Evolutionary conservation across 1,139 yeast species (phyloP).

Genomic region (Yamadazyma atlantica): DNA sequence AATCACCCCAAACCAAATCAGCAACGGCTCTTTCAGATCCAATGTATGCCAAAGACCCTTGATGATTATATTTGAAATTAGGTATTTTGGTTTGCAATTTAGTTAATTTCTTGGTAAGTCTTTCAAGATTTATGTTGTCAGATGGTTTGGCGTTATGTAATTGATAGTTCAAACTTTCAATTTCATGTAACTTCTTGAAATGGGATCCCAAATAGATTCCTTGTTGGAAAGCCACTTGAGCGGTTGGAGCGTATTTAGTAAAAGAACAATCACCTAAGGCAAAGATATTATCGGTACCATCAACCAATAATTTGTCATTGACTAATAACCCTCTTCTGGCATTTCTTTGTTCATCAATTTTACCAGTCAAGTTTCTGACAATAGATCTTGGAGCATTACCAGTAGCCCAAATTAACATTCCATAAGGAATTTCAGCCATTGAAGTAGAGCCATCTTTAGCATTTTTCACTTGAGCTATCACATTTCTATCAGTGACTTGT

Average conservation of each 20-base stretch:
- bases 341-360: slow-evolving; percentile 78
- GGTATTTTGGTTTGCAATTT: slow-evolving; percentile 50
- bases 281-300: slow-evolving; percentile 81
- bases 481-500: slow-evolving; percentile 67
- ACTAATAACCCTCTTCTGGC: slow-evolving; percentile 89
- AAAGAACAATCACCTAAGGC: slow-evolving; percentile 95
- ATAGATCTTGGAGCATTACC: slow-evolving; percentile 91
- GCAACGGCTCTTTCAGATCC: slow-evolving; percentile 95
- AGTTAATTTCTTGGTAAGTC: slow-evolving; percentile 40
- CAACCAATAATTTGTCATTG: slow-evolving; percentile 77
- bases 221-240: slow-evolving; percentile 96
- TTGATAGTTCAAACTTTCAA: slow-evolving; percentile 56
- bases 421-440: slow-evolving; percentile 70
- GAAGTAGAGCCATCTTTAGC: slow-evolving; percentile 58
- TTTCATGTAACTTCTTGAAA: slow-evolving; percentile 67
- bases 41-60: slow-evolving; percentile 77
- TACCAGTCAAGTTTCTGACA: slow-evolving; percentile 62
- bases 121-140: slow-evolving; percentile 35
- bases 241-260: slow-evolving; percentile 92
- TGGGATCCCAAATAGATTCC: slow-evolving; percentile 77
- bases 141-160: slow-evolving; percentile 25
- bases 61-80: slow-evolving; percentile 60
- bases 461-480: slow-evolving; percentile 69
- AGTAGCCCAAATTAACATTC: slow-evolving; percentile 94
- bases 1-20: slow-evolving; percentile 84